Base-by-base conservation (phyloP, 352 stramenopile species). In the Phytopythium delawarense region DNA sequence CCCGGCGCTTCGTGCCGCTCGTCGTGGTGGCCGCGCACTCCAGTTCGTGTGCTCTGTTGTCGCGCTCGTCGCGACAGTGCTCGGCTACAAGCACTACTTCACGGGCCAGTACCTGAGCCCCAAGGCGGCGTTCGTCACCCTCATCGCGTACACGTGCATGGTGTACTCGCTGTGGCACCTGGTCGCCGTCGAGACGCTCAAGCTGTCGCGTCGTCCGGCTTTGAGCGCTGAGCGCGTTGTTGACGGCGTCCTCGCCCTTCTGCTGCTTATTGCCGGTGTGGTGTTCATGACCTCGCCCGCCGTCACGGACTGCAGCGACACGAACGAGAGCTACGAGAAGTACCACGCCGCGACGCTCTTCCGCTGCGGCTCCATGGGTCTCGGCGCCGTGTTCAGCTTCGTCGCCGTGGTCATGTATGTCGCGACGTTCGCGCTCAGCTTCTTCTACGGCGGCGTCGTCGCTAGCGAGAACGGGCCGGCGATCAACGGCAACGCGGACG, bases 101-200 rank as follows among this genome's bases (percentile, higher is more conserved):
- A 77, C 70, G 9, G 73, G 73, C 15, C 73, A 79, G 59, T 81
- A 79, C 68, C 51, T 78, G 12, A 67, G 62, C 57, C 74, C 74
- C 50, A 74, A 69, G 71, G 62, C 71, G 53, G 76, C 63, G 25
- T 82, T 70, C 65, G 64, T 63, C 16, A 79, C 79, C 51, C 66
- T 82, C 52, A 70, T 78, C 57, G 55, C 69, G 21, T 82, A 79
- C 66, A 78, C 63, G 50, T 69, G 58, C 51, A 65, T 69, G n/a
- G 34, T 78, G 23, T 82, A 82, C 64, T 71, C 71, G 55, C 57
- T 82, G 42, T 82, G 71, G 71, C 71, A 82, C 64, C 57, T 79
- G 45, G 65, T 70, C 6, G 71, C 60, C 0, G 71, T 82, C 4
- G 69, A 79, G 64, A 76, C 66, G 54, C 44, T 81, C 32, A 75